Base-by-base conservation (phyloP, 1,284 basidiomycete species). In the Inonotus obliquus region DNA sequence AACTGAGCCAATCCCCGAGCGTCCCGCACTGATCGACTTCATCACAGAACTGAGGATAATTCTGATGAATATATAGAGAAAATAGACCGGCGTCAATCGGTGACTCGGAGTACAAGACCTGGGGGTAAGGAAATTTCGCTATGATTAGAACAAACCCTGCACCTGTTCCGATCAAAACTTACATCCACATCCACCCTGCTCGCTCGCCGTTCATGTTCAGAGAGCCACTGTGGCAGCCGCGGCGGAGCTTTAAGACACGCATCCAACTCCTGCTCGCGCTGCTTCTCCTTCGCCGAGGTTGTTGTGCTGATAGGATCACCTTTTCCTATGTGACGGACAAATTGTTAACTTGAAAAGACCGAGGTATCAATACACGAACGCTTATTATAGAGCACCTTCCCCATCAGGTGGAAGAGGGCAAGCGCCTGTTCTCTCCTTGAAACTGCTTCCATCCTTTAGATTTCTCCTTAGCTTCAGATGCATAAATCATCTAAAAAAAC, bases 331-430 rank as follows among this genome's bases (percentile, higher is more conserved):
- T 38, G 11, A 13, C 39, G 54, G 7, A 41, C 4, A 38, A 17
- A 32, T 44, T 14, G 17, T n/a, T 44, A 7, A 44, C 19, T 14
- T n/a, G 13, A 27, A n/a, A n/a, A 19, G 21, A n/a, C 37, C 14
- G 62, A 38, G 23, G 35, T n/a, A 21, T 10, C 48, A 49, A 7
- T 48, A 27, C n/a, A 75, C 84, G 62, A 62, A 93, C 96, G 85
- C 74, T 98, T 99, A 74, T 97, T 98, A 73, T 96, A 99, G 55
- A 99, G 74, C 1, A 98, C 83, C 74, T 92, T 96, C 5, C 96
- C 97, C 39, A 99, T 77, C 6, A 98, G 77, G 75, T 98, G 97
- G 69, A 98, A 99, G 44, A 99, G 76, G 2, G 85, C 87, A 9
- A 99, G 76, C 60, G 87, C 91, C 67, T 94, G 89, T 68, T 98